Percentiles rank a stretch among this genome's conserved stretches.
phyloP scores from a whole-genome alignment of 2,329 filamentous ascomycete genomes.

The Teratosphaeriaceae sp. region DNA sequence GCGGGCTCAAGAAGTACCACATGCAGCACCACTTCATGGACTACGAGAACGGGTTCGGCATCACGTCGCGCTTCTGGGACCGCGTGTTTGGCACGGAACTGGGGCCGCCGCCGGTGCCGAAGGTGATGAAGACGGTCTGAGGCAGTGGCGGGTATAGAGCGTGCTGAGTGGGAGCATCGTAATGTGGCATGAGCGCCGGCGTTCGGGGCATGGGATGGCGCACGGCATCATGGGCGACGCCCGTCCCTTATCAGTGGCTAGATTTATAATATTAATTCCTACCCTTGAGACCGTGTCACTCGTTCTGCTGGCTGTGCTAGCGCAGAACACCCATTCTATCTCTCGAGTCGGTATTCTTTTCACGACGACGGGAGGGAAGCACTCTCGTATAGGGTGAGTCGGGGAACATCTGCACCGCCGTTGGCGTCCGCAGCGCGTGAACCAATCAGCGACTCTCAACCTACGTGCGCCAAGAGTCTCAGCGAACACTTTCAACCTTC shows the following conservation, averaged over 20 bases:
- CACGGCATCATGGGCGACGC: background rate
- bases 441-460: no score
- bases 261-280: background rate
- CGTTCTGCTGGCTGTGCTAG: no score
- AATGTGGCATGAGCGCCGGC: background rate
- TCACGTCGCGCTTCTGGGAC: constrained; percentile 97
- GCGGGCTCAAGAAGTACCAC: constrained; percentile 93
- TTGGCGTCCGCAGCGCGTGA: no score
- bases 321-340: no score
- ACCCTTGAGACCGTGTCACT: no score
- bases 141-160: background rate
- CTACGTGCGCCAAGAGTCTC: no score
- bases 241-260: no score
- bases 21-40: constrained; percentile 96
- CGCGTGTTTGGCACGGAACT: constrained; percentile 85
- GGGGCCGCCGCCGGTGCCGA: constrained; percentile 39
- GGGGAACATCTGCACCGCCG: no score
- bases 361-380: no score
- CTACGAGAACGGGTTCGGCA: constrained; percentile 94
- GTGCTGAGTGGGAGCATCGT: background rate
- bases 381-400: no score
- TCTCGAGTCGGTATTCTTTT: no score
- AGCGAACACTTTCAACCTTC: no score
- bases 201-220: background rate
- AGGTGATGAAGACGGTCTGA: constrained; percentile 40